Percentiles rank a stretch among this genome's conserved stretches.
phyloP scores from a whole-genome alignment of 306 rosid species.

The Citrullus mucosospermus region DNA sequence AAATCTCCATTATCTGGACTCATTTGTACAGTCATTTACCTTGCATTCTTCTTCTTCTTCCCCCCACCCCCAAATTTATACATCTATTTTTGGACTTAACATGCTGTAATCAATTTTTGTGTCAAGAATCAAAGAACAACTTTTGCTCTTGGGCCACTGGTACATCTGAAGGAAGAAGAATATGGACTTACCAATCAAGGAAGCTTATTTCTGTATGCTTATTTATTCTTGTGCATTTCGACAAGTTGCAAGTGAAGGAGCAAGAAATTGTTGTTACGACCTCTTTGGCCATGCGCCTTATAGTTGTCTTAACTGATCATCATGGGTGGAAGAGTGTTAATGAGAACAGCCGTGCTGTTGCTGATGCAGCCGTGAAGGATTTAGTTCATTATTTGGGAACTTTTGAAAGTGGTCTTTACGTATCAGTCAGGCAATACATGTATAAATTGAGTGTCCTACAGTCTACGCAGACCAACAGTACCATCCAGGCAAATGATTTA shows the following conservation, averaged over 20 bases:
- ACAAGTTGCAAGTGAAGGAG: conserved; percentile 22
- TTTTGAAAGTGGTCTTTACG: conserved; percentile 52
- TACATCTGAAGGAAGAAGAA: conserved; percentile 61
- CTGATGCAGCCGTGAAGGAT: conserved; percentile 45
- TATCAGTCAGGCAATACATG: conserved; percentile 55
- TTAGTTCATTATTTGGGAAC: conserved; percentile 54
- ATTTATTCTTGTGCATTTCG: conserved; percentile 54
- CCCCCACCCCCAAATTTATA: background rate
- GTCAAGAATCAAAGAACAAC: conserved; percentile 49
- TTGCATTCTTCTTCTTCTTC: background rate
- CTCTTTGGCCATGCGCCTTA: conserved; percentile 66
- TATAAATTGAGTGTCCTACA: conserved; percentile 27
- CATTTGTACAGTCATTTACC: background rate
- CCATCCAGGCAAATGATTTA: conserved; percentile 35
- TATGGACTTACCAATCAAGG: conserved; percentile 61
- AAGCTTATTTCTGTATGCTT: conserved; percentile 55
- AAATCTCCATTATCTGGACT: background rate
- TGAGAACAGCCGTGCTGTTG: conserved; percentile 27
- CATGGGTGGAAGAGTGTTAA: conserved; percentile 67
- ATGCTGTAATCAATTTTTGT: conserved; percentile 4
- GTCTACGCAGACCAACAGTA: conserved; percentile 23
- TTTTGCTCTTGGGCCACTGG: conserved; percentile 66
- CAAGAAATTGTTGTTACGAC: conserved; percentile 41
- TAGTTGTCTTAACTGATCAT: conserved; percentile 67
- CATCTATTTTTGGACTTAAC: conserved; percentile 6